phyloP scores from a whole-genome alignment of 2,329 filamentous ascomycete species.

The Arthrobotrys pseudoclavata region DNA sequence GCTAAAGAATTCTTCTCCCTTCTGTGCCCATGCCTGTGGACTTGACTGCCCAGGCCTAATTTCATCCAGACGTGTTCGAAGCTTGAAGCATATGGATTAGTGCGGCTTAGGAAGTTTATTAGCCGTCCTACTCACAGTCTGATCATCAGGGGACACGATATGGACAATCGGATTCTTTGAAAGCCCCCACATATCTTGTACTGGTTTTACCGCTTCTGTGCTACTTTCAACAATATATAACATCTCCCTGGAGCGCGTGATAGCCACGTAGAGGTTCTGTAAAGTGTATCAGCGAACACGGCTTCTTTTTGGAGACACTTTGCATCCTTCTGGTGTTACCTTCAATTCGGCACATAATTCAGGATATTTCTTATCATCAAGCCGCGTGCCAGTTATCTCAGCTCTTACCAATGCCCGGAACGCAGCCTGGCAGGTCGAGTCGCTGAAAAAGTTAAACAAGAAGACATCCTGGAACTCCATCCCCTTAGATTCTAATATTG shows the following conservation, averaged over 20 bases:
- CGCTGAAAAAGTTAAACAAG: slow-evolving; percentile 64
- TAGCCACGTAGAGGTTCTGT: slow-evolving; percentile 47
- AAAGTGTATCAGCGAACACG: neutral
- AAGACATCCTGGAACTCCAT: slow-evolving; percentile 66
- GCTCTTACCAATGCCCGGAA: slow-evolving; percentile 32
- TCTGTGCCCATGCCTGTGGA: slow-evolving; percentile 14
- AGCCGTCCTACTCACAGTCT: slow-evolving; percentile 19
- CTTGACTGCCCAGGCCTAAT: slow-evolving; percentile 13
- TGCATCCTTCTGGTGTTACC: too few species aligned
- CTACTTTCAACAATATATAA: slow-evolving; percentile 30
- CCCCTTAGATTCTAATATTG: slow-evolving; percentile 65
- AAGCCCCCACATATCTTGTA: slow-evolving; percentile 31
- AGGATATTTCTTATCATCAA: slow-evolving; percentile 31
- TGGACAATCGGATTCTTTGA: slow-evolving; percentile 10
- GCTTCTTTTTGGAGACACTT: too few species aligned
- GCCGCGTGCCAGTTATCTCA: neutral
- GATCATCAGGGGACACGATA: slow-evolving; percentile 4
- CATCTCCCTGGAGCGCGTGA: slow-evolving; percentile 29
- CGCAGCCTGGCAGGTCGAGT: slow-evolving; percentile 17
- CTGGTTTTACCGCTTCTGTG: neutral
- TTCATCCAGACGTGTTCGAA: slow-evolving; percentile 25
- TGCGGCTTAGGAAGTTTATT: too few species aligned
- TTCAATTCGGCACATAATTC: slow-evolving; percentile 35
- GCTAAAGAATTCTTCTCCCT: slow-evolving; percentile 33
- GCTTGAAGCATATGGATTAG: neutral